phyloP scores from a whole-genome alignment of 192 early-diverging fungal genomes.

The Coemansia sp. region DNA sequence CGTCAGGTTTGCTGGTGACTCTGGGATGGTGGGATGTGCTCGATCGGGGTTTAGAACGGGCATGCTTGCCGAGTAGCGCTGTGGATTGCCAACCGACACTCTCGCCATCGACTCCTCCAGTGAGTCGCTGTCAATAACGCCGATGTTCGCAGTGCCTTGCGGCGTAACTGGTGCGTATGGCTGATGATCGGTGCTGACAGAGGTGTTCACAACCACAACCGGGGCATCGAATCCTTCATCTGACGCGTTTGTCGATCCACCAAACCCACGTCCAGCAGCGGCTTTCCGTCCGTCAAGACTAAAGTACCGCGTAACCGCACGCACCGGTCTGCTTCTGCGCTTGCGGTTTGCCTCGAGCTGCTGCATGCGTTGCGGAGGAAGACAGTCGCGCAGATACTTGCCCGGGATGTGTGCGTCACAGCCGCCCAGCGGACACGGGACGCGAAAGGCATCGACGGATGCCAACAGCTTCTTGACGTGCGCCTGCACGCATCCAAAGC shows the following conservation, averaged over 20 bases:
- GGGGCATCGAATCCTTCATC: slow-evolving; percentile 47
- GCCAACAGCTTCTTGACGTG: slow-evolving; percentile 30
- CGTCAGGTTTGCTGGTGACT: neutral
- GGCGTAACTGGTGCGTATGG: neutral
- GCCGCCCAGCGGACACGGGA: slow-evolving; percentile 16
- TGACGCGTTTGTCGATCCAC: slow-evolving; percentile 1
- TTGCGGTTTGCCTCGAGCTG: slow-evolving; percentile 32
- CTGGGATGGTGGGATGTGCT: neutral
- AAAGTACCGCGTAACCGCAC: slow-evolving; percentile 16
- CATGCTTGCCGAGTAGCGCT: slow-evolving; percentile 38
- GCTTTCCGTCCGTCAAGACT: slow-evolving; percentile 13
- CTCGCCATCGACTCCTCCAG: neutral
- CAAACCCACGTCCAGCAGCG: neutral
- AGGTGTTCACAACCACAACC: slow-evolving; percentile 8
- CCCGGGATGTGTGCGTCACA: slow-evolving; percentile 28
- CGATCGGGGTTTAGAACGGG: slow-evolving; percentile 15
- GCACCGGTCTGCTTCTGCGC: slow-evolving; percentile 3
- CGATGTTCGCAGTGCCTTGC: neutral
- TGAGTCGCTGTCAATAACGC: neutral
- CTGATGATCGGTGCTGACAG: neutral
- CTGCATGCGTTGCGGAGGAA: slow-evolving; percentile 47
- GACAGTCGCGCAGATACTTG: slow-evolving; percentile 32
- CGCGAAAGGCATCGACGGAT: slow-evolving; percentile 10
- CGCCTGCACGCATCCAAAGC: slow-evolving; percentile 50
- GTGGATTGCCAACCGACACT: neutral